Percentiles rank a stretch among this genome's conserved stretches.
These are phyloP conservation scores for Pleurotus tuber-regium DNA, from an alignment of 768 basidiomycete species.

Conservation along the genomic window DNA sequence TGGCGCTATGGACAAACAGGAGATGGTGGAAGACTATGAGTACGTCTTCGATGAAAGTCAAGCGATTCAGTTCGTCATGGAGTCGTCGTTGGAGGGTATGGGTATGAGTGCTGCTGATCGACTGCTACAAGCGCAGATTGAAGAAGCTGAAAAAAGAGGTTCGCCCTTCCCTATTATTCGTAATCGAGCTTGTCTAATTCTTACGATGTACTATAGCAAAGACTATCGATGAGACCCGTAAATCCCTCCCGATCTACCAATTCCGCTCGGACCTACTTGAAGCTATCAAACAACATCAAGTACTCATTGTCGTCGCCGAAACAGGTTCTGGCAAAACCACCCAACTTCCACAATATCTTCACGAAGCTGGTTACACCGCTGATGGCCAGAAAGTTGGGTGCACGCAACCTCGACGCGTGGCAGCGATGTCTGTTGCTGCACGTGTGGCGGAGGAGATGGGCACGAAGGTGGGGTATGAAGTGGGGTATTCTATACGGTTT, in stretches of 20 bases:
- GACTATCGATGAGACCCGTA: constrained; percentile 90
- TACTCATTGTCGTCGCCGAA: constrained; percentile 96
- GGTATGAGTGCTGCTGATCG: constrained; percentile 83
- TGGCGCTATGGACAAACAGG: constrained; percentile 88
- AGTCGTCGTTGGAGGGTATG: constrained; percentile 64
- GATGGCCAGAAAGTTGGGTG: constrained; percentile 90
- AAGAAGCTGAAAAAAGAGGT: constrained; percentile 90
- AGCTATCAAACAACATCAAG: constrained; percentile 88
- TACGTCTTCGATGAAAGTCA: constrained; percentile 99
- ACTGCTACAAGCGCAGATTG: constrained; percentile 82
- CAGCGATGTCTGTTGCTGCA: constrained; percentile 98
- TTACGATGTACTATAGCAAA: constrained; percentile 47
- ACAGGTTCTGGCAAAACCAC: constrained; percentile 99
- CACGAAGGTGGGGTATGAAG: constrained; percentile 93
- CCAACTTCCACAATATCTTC: constrained; percentile 95
- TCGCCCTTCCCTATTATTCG: constrained; percentile 20
- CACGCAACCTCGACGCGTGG: constrained; percentile 97
- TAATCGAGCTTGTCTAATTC: constrained; percentile 2
- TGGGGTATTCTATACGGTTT: constrained; percentile 99
- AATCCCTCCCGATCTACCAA: constrained; percentile 87
- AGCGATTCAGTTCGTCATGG: constrained; percentile 94
- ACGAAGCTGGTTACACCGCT: constrained; percentile 94
- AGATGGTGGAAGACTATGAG: constrained; percentile 84
- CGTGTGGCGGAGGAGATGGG: constrained; percentile 99
- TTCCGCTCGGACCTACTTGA: constrained; percentile 87